These are phyloP conservation scores for Serendipita indica DNA, from an alignment of 768 basidiomycete species.

Conservation along the genomic window DNA sequence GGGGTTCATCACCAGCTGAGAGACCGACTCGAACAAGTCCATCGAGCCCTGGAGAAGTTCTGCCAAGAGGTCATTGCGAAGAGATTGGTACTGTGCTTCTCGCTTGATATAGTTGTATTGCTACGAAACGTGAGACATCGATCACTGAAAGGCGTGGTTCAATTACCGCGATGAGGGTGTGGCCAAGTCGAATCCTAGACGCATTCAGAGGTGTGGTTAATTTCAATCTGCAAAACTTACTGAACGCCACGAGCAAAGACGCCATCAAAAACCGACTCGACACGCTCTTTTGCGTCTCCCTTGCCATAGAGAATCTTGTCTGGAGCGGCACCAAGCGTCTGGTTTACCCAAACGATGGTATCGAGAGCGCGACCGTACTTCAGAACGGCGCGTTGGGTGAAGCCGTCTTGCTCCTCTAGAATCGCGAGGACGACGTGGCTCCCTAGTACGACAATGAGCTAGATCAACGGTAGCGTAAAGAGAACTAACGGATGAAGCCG, in stretches of 20 bases:
- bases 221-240: not conserved
- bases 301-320: not conserved
- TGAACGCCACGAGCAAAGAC: slow-evolving; percentile 5
- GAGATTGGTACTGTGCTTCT: not conserved
- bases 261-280: not conserved
- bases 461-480: not conserved
- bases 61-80: slow-evolving; percentile 1
- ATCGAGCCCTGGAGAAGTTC: not conserved
- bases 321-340: not conserved
- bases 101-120: slow-evolving; percentile 7
- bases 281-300: slow-evolving; percentile 4
- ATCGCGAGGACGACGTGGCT: slow-evolving; percentile 2
- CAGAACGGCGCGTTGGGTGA: not conserved
- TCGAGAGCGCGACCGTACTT: slow-evolving; percentile 3
- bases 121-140: not conserved
- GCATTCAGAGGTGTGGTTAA: not conserved
- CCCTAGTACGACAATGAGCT: not conserved
- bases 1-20: not conserved
- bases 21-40: slow-evolving; percentile 1
- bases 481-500: slow-evolving; percentile 2
- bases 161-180: slow-evolving; percentile 5
- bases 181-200: slow-evolving; percentile 5
- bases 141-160: not conserved
- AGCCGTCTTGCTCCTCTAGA: slow-evolving; percentile 4
- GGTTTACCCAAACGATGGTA: slow-evolving; percentile 6